Conservation (phyloP, 148 eudicot species). For the Fallopia convolvulus region DNA sequence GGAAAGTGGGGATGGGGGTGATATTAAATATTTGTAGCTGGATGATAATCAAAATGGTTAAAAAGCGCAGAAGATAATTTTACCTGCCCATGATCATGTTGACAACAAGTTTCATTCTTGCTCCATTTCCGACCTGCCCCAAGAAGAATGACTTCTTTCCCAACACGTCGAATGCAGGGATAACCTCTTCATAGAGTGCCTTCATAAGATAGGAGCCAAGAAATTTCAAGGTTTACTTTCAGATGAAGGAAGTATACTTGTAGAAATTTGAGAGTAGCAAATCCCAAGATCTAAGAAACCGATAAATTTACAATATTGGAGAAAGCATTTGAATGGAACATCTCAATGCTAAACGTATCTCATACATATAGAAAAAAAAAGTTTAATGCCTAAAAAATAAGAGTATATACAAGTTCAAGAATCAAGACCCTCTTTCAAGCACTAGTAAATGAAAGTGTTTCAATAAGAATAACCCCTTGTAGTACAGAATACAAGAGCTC, state of each 20-base stretch:
- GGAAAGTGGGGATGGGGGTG: no score
- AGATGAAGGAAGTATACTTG: not conserved
- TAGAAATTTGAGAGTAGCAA: not conserved
- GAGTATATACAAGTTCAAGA: not conserved
- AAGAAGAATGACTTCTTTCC: slow-evolving; percentile 94
- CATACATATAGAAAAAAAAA: not conserved
- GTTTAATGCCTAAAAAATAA: not conserved
- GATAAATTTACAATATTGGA: not conserved
- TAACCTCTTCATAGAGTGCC: slow-evolving; percentile 71
- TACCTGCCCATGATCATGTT: slow-evolving; percentile 99
- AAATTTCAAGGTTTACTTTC: not conserved
- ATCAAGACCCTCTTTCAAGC: not conserved
- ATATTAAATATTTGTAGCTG: not conserved
- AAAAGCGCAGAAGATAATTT: not conserved
- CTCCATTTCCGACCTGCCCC: slow-evolving; percentile 95
- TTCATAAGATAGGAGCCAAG: slow-evolving; percentile 19
- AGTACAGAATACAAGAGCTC: not conserved
- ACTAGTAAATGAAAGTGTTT: not conserved
- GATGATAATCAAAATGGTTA: not conserved
- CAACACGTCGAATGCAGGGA: slow-evolving; percentile 86
- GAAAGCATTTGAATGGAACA: not conserved
- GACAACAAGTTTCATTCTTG: slow-evolving; percentile 98
- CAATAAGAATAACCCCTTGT: not conserved
- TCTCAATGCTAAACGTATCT: not conserved
- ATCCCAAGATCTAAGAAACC: not conserved